Conservation (phyloP, 75 land plant genomes). For the Sequoiadendron giganteum region DNA sequence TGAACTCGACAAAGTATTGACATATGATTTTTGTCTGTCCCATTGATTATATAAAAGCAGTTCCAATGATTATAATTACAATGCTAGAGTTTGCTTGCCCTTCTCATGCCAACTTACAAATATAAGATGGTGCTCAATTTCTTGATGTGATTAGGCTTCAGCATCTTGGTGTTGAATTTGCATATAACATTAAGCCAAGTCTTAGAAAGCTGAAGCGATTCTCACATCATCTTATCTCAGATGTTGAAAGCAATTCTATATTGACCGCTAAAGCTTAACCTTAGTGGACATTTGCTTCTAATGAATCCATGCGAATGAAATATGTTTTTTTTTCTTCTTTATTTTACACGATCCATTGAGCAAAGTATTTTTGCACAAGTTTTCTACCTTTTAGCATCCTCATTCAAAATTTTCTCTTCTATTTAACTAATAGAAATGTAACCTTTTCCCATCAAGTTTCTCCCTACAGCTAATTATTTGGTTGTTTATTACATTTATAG, state of each 20-base stretch:
- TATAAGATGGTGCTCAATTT: not conserved
- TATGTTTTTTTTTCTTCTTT: not conserved
- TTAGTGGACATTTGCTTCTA: not conserved
- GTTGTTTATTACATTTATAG: not conserved
- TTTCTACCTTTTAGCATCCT: not conserved
- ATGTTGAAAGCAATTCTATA: not conserved
- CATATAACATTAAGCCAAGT: not conserved
- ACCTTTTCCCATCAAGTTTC: not conserved
- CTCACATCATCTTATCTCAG: not conserved
- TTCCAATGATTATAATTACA: not conserved
- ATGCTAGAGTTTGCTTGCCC: not conserved
- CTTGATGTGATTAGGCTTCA: not conserved
- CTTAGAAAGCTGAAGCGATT: not conserved
- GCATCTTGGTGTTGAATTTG: not conserved
- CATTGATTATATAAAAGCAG: not conserved
- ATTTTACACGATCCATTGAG: not conserved
- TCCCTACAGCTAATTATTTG: not conserved
- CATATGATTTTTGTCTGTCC: not conserved
- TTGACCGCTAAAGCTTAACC: not conserved
- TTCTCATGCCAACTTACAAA: not conserved
- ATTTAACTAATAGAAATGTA: not conserved
- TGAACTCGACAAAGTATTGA: not conserved
- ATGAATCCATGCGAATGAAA: not conserved
- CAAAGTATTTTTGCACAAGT: not conserved
- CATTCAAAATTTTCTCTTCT: not conserved